These are phyloP conservation scores for Tuber borchii DNA, from an alignment of 495 filamentous ascomycete species.

Conservation along the genomic window DNA sequence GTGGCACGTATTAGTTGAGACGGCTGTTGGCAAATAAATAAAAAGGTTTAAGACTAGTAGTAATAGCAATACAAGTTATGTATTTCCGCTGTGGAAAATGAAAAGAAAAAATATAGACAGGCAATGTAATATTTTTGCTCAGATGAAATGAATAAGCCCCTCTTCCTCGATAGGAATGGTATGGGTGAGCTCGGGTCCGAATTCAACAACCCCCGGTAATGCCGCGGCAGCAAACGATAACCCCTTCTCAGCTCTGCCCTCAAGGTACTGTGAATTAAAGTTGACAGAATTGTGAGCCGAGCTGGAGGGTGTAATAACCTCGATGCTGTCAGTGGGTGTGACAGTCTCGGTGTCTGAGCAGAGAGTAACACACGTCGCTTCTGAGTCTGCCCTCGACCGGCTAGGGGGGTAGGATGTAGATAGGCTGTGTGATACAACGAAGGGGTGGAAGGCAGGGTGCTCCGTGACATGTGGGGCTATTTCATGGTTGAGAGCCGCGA, in stretches of 20 bases:
- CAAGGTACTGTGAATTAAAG: conserved; percentile 28
- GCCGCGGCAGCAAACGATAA: conserved; percentile 41
- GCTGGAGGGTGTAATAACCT: conserved; percentile 38
- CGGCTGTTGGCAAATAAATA: not conserved
- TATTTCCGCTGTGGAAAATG: not conserved
- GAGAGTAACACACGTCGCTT: conserved; percentile 41
- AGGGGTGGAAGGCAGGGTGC: conserved; percentile 19
- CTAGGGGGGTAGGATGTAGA: conserved; percentile 21
- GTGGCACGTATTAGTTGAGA: not conserved
- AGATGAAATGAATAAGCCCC: conserved; percentile 41
- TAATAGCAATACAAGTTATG: not conserved
- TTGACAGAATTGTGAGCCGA: conserved; percentile 41
- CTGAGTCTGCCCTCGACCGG: conserved; percentile 39
- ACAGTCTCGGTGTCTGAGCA: conserved; percentile 41
- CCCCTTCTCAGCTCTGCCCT: conserved; percentile 37
- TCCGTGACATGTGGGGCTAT: conserved; percentile 17
- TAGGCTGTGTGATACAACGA: conserved; percentile 1
- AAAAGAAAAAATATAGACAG: not conserved
- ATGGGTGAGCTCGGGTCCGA: conserved; percentile 33
- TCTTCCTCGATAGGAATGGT: conserved; percentile 29
- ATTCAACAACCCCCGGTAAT: conserved; percentile 40
- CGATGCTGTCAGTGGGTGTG: conserved; percentile 38
- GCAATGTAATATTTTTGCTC: conserved; percentile 8
- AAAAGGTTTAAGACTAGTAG: not conserved
- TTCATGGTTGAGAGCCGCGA: conserved; percentile 39